Conservation (phyloP, 2,329 filamentous ascomycete genomes). For the Colletotrichum sp. region DNA sequence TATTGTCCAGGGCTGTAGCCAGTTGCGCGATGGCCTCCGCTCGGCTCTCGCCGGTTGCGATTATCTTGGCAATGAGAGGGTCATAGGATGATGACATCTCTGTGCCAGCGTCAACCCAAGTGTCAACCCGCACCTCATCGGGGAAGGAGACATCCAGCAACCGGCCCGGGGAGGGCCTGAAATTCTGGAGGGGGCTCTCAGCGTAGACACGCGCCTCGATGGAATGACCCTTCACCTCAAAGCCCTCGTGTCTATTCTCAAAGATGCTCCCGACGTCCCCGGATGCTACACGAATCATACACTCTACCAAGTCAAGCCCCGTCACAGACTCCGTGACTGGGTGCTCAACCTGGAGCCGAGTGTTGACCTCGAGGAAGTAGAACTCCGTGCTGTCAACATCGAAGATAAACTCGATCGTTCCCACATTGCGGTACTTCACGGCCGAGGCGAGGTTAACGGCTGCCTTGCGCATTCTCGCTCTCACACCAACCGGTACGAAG, state of each 20-base stretch:
- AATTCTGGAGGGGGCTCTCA: conserved; percentile 69
- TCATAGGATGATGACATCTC: conserved; percentile 78
- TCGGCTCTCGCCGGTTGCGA: conserved; percentile 65
- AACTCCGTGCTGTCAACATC: conserved; percentile 40
- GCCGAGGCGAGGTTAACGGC: conserved; percentile 38
- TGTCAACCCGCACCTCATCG: conserved; percentile 66
- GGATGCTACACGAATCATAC: conserved; percentile 37
- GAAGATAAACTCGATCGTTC: conserved; percentile 51
- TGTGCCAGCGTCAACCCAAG: conserved; percentile 72
- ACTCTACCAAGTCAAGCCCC: conserved; percentile 40
- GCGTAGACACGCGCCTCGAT: conserved; percentile 78
- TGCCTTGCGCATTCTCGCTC: conserved; percentile 38
- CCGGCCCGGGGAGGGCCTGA: conserved; percentile 72
- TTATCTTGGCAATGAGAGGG: conserved; percentile 78
- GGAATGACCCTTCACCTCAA: conserved; percentile 64
- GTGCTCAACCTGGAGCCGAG: conserved; percentile 54
- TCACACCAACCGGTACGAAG: conserved; percentile 32
- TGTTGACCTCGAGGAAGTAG: conserved; percentile 55
- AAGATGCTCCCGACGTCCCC: conserved; percentile 44
- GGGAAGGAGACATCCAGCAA: conserved; percentile 68
- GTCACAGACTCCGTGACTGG: conserved; percentile 43
- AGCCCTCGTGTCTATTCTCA: not conserved
- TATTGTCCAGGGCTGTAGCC: conserved; percentile 60
- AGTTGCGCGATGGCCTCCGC: conserved; percentile 69
- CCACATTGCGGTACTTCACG: conserved; percentile 44